Conservation (phyloP, 1,284 basidiomycete species). For the Cryptococcus maquisensis region DNA sequence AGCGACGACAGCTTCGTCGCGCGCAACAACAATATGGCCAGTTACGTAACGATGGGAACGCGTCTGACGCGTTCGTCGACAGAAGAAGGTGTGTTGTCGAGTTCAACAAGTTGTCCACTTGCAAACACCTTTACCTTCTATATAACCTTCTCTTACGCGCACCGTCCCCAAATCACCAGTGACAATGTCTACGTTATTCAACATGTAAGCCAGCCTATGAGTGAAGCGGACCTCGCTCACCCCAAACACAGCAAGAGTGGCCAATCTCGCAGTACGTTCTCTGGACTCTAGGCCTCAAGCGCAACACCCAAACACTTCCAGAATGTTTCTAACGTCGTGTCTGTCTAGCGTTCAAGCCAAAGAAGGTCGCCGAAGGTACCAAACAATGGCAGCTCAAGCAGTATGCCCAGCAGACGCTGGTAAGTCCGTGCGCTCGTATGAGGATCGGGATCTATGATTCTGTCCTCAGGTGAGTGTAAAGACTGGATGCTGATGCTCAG, state of each 20-base stretch:
- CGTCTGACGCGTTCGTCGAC: too few species aligned
- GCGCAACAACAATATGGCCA: too few species aligned
- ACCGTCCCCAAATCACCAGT: too few species aligned
- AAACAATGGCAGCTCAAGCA: conserved; percentile 96
- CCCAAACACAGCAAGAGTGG: conserved; percentile 29
- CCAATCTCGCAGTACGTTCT: conserved; percentile 38
- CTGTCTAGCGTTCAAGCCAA: conserved; percentile 79
- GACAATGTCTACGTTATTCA: conserved; percentile 41
- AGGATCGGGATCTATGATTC: not conserved
- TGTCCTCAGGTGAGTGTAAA: not conserved
- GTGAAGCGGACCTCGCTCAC: not conserved
- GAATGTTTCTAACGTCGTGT: not conserved
- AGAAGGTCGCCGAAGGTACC: conserved; percentile 90
- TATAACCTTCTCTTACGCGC: too few species aligned
- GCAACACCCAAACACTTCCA: not conserved
- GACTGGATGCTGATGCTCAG: not conserved
- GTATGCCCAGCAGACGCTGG: conserved; percentile 94
- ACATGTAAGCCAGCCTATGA: conserved; percentile 25
- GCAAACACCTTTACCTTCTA: too few species aligned
- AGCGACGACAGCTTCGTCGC: too few species aligned
- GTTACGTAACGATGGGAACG: too few species aligned
- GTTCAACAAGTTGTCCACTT: too few species aligned
- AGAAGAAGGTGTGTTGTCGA: too few species aligned
- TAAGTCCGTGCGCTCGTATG: conserved; percentile 38
- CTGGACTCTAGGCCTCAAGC: not conserved